phyloP scores from a whole-genome alignment of 371 early-diverging fungal genomes.

The Mycotypha africana region DNA sequence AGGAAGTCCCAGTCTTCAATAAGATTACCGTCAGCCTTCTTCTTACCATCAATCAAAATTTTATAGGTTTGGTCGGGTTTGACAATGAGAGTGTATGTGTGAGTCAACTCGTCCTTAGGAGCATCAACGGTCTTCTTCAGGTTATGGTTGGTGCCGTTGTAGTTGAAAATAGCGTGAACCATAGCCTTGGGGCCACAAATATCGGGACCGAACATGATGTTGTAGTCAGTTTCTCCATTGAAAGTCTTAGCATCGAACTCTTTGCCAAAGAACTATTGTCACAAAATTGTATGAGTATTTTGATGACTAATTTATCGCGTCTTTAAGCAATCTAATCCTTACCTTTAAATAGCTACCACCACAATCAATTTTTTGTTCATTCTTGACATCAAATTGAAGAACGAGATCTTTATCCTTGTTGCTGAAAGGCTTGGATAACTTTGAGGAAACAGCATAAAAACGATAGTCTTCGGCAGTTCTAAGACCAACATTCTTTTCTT shows the following conservation, averaged over 20 bases:
- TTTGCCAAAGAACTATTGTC: constrained; percentile 36
- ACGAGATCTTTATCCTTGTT: constrained; percentile 80
- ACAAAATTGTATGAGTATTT: not conserved
- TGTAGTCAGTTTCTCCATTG: constrained; percentile 88
- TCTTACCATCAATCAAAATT: constrained; percentile 77
- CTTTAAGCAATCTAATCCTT: constrained; percentile 1
- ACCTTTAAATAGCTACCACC: constrained; percentile 98
- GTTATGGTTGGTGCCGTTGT: constrained; percentile 88
- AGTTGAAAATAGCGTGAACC: constrained; percentile 93
- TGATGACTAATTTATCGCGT: not conserved
- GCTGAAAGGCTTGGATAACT: constrained; percentile 60
- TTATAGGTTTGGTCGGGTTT: constrained; percentile 87
- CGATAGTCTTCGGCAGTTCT: constrained; percentile 79
- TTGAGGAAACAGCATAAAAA: constrained; percentile 82
- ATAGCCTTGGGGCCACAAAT: constrained; percentile 89
- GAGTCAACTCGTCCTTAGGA: constrained; percentile 71
- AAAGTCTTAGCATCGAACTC: constrained; percentile 69
- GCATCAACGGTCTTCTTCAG: constrained; percentile 59
- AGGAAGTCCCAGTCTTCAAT: constrained; percentile 86
- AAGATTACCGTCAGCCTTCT: constrained; percentile 64
- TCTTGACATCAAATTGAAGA: constrained; percentile 94
- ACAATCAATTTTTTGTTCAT: constrained; percentile 91
- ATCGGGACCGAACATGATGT: constrained; percentile 96
- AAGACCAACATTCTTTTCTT: constrained; percentile 63
- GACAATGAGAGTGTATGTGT: constrained; percentile 88